A percentile compares a stretch with the other conserved stretches of the same genome.
These are phyloP conservation scores for Trametopsis cervina DNA, from an alignment of 768 basidiomycete genomes.

Conservation along the genomic window DNA sequence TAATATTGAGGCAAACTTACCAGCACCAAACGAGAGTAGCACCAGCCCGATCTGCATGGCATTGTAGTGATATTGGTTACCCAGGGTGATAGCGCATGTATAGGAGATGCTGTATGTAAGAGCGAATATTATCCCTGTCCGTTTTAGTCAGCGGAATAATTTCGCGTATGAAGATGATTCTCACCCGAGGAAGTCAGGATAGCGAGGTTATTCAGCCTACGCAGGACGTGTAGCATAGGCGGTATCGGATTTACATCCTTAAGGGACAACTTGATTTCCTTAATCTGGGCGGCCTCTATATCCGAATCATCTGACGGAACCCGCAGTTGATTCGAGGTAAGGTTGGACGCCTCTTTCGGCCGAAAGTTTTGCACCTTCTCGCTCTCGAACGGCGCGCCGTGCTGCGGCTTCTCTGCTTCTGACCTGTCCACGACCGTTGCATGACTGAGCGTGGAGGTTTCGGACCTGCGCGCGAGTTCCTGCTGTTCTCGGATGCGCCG, in stretches of 20 bases:
- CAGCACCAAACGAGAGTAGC: conserved; percentile 66
- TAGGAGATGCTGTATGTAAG: conserved; percentile 68
- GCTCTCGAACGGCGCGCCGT: background rate
- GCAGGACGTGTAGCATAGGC: conserved; percentile 52
- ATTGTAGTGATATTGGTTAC: conserved; percentile 53
- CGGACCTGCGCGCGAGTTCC: conserved; percentile 15
- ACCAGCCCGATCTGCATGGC: conserved; percentile 71
- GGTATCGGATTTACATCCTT: conserved; percentile 71
- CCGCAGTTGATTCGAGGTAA: conserved; percentile 4
- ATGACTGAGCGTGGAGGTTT: conserved; percentile 20
- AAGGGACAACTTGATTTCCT: conserved; percentile 46
- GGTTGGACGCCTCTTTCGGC: too few relatives aligned
- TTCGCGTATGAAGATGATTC: conserved; percentile 12
- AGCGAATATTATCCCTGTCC: conserved; percentile 60
- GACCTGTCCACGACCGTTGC: conserved; percentile 13
- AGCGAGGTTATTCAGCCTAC: conserved; percentile 57
- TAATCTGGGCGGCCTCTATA: conserved; percentile 5
- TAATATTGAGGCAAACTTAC: conserved; percentile 26
- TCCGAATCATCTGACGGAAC: conserved; percentile 12
- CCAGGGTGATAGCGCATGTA: conserved; percentile 67
- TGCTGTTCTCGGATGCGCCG: conserved; percentile 28
- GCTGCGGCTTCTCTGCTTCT: background rate
- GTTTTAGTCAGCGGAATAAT: background rate
- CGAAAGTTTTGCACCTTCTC: too few relatives aligned
- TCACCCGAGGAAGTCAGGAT: conserved; percentile 62